These are phyloP conservation scores for Fusarium verticillioides DNA, from an alignment of 2,329 filamentous ascomycete genomes.

Conservation along the genomic window DNA sequence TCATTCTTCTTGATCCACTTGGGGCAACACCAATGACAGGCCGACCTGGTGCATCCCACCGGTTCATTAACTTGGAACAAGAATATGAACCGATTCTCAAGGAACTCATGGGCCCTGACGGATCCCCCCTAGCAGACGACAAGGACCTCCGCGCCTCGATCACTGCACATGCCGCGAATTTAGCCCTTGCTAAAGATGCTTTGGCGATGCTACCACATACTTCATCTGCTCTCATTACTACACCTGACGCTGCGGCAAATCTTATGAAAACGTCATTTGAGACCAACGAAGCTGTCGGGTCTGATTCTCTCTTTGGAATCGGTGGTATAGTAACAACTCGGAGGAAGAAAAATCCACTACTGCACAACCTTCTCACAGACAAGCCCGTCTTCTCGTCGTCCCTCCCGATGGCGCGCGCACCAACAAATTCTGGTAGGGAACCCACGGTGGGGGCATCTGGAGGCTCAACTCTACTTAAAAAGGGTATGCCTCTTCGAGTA, in stretches of 20 bases:
- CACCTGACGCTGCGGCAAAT: constrained; percentile 80
- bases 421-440: constrained; percentile 44
- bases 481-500: constrained; percentile 88
- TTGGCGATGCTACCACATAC: constrained; percentile 82
- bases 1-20: constrained; percentile 88
- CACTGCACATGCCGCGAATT: constrained; percentile 72
- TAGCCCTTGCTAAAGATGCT: constrained; percentile 75
- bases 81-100: constrained; percentile 78
- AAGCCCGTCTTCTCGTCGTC: constrained; percentile 94
- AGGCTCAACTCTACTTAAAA: constrained; percentile 85
- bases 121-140: constrained; percentile 47
- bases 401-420: constrained; percentile 76
- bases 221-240: constrained; percentile 90
- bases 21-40: constrained; percentile 81
- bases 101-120: constrained; percentile 61
- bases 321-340: constrained; percentile 65
- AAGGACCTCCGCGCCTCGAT: constrained; percentile 44
- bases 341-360: constrained; percentile 79
- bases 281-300: constrained; percentile 47
- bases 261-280: constrained; percentile 52
- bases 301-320: constrained; percentile 62
- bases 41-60: constrained; percentile 51
- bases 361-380: constrained; percentile 96
- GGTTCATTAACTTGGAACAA: constrained; percentile 92
- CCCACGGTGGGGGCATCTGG: constrained; percentile 34